These are phyloP conservation scores for Claviceps quebecensis DNA, from an alignment of 2,329 filamentous ascomycete genomes.

Conservation along the genomic window DNA sequence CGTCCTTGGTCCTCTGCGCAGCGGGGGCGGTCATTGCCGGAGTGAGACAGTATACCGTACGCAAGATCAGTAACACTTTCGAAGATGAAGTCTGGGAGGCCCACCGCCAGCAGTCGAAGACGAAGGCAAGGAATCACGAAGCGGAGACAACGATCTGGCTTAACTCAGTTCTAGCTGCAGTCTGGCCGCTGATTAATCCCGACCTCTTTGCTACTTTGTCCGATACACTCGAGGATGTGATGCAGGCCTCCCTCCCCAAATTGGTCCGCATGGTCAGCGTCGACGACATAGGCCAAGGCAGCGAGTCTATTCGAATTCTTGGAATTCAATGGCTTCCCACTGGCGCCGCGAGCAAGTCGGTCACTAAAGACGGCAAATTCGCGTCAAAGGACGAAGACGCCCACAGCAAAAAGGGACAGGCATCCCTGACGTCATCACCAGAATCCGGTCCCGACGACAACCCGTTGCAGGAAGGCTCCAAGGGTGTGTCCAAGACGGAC, in stretches of 20 bases:
- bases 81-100: constrained; percentile 59
- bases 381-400: constrained; percentile 14
- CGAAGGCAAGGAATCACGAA: constrained; percentile 26
- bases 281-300: constrained; percentile 64
- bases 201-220: constrained; percentile 56
- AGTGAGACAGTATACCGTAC: constrained; percentile 45
- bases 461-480: constrained; percentile 6
- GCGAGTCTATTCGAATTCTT: constrained; percentile 54
- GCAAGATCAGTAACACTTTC: constrained; percentile 47
- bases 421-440: background rate
- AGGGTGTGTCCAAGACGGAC: constrained; percentile 18
- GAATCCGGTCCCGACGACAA: constrained; percentile 4
- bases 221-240: constrained; percentile 64
- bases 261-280: constrained; percentile 61
- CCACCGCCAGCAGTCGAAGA: constrained; percentile 36
- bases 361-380: constrained; percentile 43
- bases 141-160: constrained; percentile 59
- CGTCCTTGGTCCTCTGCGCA: constrained; percentile 11
- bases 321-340: constrained; percentile 61
- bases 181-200: constrained; percentile 65
- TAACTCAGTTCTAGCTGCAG: constrained; percentile 50
- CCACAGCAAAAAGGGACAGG: constrained; percentile 21
- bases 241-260: constrained; percentile 61
- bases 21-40: constrained; percentile 26
- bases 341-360: constrained; percentile 50